phyloP scores from a whole-genome alignment of 2,329 filamentous ascomycete species.

The Coniochaeta hoffmannii region DNA sequence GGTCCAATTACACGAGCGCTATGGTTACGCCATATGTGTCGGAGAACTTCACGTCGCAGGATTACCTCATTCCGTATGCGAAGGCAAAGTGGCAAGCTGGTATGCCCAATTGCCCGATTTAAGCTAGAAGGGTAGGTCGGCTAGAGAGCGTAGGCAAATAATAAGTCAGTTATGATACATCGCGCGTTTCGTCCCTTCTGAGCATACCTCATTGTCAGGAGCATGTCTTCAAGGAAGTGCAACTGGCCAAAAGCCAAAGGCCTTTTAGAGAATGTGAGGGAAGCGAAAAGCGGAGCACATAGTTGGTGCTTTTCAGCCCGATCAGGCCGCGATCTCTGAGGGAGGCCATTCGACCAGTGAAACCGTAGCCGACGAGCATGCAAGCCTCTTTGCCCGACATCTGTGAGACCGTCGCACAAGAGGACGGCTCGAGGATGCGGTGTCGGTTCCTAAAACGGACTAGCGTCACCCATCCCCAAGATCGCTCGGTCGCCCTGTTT shows the following conservation, averaged over 20 bases:
- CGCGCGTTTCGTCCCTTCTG: too few relatives aligned
- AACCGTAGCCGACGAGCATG: background rate
- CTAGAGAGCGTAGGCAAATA: too few relatives aligned
- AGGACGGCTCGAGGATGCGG: background rate
- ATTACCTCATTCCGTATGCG: conserved; percentile 31
- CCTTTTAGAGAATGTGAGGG: too few relatives aligned
- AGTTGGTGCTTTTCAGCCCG: too few relatives aligned
- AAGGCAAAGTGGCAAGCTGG: conserved; percentile 28
- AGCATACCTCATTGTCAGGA: too few relatives aligned
- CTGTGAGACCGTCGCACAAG: background rate
- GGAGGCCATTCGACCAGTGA: background rate
- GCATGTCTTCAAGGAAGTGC: too few relatives aligned
- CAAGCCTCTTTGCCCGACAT: background rate
- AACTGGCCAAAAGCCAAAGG: too few relatives aligned
- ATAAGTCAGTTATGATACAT: too few relatives aligned
- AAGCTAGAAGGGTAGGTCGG: too few relatives aligned
- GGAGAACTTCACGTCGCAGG: conserved; percentile 29
- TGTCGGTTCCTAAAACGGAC: background rate
- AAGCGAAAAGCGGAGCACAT: too few relatives aligned
- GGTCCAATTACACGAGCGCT: conserved; percentile 23
- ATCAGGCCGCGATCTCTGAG: too few relatives aligned
- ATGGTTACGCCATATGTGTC: conserved; percentile 31
- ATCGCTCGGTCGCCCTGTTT: background rate
- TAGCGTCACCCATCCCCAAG: background rate
- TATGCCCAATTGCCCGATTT: conserved; percentile 25